phyloP scores from a whole-genome alignment of 345 rosid species.

The Eucalyptus caleyi region DNA sequence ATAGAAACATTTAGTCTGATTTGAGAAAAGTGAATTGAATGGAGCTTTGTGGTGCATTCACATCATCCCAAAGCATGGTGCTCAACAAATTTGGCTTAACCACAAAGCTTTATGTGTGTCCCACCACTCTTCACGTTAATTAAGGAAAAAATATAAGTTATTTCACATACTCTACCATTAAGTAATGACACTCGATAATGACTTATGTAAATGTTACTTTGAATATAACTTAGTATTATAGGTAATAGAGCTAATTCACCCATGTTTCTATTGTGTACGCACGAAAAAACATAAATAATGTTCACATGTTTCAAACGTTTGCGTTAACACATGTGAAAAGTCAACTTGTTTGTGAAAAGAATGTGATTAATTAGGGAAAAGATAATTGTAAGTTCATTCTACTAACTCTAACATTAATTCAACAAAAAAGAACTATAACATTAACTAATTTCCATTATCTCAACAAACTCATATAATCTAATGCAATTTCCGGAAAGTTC shows the following conservation, averaged over 20 bases:
- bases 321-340: background rate
- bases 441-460: too few relatives aligned
- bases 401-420: background rate
- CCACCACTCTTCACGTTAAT: background rate
- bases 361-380: background rate
- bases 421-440: too few relatives aligned
- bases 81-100: background rate
- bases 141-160: too few relatives aligned
- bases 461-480: too few relatives aligned
- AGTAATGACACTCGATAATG: background rate
- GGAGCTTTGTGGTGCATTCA: background rate
- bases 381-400: background rate
- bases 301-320: background rate
- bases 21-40: background rate
- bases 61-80: background rate
- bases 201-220: background rate
- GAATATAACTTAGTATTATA: background rate
- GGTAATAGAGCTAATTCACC: background rate
- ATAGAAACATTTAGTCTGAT: background rate
- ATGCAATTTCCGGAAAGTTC: too few relatives aligned
- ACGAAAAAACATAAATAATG: background rate
- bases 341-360: background rate
- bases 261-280: background rate
- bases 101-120: background rate
- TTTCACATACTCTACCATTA: too few relatives aligned